phyloP scores from a whole-genome alignment of 2,329 filamentous ascomycete genomes.

The Beauveria caledonica region DNA sequence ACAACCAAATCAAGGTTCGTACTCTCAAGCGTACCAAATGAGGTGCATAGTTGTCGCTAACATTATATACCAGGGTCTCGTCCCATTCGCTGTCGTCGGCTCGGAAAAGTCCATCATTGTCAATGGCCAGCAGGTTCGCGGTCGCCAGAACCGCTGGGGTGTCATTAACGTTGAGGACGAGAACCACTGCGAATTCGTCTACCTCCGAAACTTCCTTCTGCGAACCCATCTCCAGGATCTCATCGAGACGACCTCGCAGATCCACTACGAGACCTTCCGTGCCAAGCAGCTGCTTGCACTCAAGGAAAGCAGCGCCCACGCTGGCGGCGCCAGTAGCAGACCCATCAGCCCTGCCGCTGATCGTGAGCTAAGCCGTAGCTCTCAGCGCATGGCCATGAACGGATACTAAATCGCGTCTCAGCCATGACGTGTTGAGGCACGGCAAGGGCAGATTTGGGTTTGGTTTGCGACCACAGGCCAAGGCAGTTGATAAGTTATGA shows the following conservation, averaged over 20 bases:
- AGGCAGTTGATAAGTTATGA: constrained; percentile 9
- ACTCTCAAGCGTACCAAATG: not conserved
- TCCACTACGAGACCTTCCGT: constrained; percentile 99
- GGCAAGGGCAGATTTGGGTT: not conserved
- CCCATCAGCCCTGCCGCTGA: constrained; percentile 95
- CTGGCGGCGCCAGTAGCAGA: constrained; percentile 62
- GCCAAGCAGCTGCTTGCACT: constrained; percentile 96
- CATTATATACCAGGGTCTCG: constrained; percentile 57
- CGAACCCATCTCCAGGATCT: constrained; percentile 97
- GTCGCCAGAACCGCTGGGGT: constrained; percentile 97
- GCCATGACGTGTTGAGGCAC: not conserved
- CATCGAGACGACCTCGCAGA: constrained; percentile 98
- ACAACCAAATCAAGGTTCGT: constrained; percentile 89
- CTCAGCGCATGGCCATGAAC: constrained; percentile 97
- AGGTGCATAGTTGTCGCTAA: constrained; percentile 24
- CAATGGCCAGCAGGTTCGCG: constrained; percentile 93
- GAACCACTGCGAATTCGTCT: constrained; percentile 99
- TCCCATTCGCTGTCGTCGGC: constrained; percentile 95
- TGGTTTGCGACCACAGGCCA: not conserved
- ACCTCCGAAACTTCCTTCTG: constrained; percentile 95
- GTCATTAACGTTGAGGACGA: constrained; percentile 99
- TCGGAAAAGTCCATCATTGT: constrained; percentile 98
- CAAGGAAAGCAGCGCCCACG: constrained; percentile 90
- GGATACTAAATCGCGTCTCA: constrained; percentile 64
- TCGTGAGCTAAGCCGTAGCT: constrained; percentile 91